Evolutionary conservation across 2,329 filamentous ascomycete genomes (phyloP).

Genomic region (Phyllosticta citrichinensis): DNA sequence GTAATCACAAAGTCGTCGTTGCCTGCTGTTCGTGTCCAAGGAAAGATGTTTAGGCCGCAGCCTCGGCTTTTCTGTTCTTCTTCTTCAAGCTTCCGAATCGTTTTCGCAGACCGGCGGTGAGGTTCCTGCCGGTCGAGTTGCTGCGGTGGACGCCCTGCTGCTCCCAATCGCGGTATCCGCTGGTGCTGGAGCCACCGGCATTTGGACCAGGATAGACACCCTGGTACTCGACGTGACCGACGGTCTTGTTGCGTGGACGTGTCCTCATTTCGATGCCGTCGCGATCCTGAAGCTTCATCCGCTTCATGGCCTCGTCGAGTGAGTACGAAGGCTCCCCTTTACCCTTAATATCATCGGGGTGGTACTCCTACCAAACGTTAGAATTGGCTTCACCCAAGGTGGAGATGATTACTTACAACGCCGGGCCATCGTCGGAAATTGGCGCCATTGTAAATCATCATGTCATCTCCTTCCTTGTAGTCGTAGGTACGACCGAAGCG

Average conservation of each 20-base stretch:
- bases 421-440: conserved; percentile 68
- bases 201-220: conserved; percentile 21
- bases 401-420: conserved; percentile 47
- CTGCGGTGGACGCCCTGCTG: conserved; percentile 23
- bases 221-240: conserved; percentile 24
- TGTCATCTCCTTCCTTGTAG: conserved; percentile 78
- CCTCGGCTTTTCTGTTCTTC: conserved; percentile 15
- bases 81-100: conserved; percentile 37
- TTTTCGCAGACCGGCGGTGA: conserved; percentile 35
- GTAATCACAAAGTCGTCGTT: neutral
- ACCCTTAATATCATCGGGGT: conserved; percentile 68
- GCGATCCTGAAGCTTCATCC: conserved; percentile 38
- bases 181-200: conserved; percentile 20
- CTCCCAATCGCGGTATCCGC: conserved; percentile 4
- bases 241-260: conserved; percentile 27
- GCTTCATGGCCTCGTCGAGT: conserved; percentile 57
- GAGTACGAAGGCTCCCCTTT: conserved; percentile 70
- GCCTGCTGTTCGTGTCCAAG: neutral
- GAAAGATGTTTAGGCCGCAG: neutral
- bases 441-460: conserved; percentile 75
- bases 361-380: conserved; percentile 43
- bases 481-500: conserved; percentile 58
- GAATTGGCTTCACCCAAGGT: conserved; percentile 2
- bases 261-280: conserved; percentile 37
- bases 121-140: conserved; percentile 27